Evolutionary conservation across 257 asterid genomes (phyloP), one percentile per base, ranked within the genome.

Genomic region (Thymus quinquecostatus): DNA sequence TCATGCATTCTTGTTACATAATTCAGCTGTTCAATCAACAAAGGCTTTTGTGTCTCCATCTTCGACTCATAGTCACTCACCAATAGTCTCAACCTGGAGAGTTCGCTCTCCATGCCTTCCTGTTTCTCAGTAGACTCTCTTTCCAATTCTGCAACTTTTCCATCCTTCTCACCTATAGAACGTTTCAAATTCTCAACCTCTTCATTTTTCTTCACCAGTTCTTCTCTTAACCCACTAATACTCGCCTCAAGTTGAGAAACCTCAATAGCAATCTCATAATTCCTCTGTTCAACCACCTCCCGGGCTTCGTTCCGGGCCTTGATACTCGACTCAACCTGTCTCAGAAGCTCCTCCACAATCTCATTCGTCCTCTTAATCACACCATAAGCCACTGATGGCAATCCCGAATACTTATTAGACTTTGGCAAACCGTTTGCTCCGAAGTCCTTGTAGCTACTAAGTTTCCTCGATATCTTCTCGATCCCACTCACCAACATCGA

Each of bases 231-330:
- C 75, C 85, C 84, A 80, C 92, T 76, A 68, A 95, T 92, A 0
- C 85, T 82, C 1, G 99, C 89, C 83, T 89, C 97, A 11, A 95
- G 91, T 67, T 92, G 88, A 1, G 99, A 95, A 77, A 95, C 96
- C 84, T 95, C 97, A 76, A 95, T 92, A 30, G 99, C 99, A 73
- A 95, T 89, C 83, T 92, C 97, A n/a, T 89, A 95, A 81, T 95
- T 95, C 80, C 99, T 86, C 77, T 88, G 97, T 33, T 92, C 97
- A 80, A 95, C 85, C 79, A 54, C 75, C 70, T 88, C 98, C 33
- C 96, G 81, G 2, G 99, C 92, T 81, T 89, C 96, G 55, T 92
- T 86, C 66, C 95, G 84, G 8, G 88, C 81, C 82, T 89, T 94
- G 28, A 77, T 57, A 49, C 89, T 86, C 41, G 68, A 63, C 54